Evolutionary conservation across 768 basidiomycete genomes (phyloP), one percentile per base, ranked within the genome.

Genomic region (Porpolomopsis calyptriformis): DNA sequence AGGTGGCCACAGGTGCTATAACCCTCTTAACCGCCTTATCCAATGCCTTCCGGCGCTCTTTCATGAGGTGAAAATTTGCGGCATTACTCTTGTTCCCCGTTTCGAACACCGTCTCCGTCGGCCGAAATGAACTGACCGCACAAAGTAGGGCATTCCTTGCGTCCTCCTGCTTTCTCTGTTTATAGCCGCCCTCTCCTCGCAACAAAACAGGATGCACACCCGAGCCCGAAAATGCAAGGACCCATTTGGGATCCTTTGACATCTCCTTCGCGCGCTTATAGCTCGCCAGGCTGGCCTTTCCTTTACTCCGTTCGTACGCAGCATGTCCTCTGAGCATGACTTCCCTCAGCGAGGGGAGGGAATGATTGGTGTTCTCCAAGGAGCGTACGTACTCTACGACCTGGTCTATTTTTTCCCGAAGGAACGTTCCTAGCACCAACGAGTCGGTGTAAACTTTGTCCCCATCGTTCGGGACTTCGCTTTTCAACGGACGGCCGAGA

Each of bases 281-380:
- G 57, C 84, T 85, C 46, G 81, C 80, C 12, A 76, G 73, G 56
- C 82, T 85, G 14, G 94, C 93, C 58, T 93, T 96, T 18, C 85
- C 85, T 60, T 89, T 83, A 50, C 87, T 89, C 25, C 91, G 80
- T 56, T 97, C 92, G 60, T 94, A 98, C 88, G 98, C 85, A 1
- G 74, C 66, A 52, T 97, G 91, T 0, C 92, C 93, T 43, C 88
- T 80, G 50, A 72, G 72, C 80, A 94, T 93, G 48, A 97, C 88
- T 4, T 80, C 78, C 18, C 84, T 72, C 23, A 94, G 64, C 35
- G 72, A 66, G 8, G 74, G 67, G 20, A 97, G 72, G 9, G 74
- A 73, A 52, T 79, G 77, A 43, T 85, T 77, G 26, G 70, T 61
- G 14, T 72, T 73, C 40, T 87, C 80, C 25, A 91, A 64, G 9